A percentile compares a stretch with the other conserved stretches of the same genome.
Conservation (phyloP, 1,284 basidiomycete genomes). For the Apiotrichum siamense region DNA sequence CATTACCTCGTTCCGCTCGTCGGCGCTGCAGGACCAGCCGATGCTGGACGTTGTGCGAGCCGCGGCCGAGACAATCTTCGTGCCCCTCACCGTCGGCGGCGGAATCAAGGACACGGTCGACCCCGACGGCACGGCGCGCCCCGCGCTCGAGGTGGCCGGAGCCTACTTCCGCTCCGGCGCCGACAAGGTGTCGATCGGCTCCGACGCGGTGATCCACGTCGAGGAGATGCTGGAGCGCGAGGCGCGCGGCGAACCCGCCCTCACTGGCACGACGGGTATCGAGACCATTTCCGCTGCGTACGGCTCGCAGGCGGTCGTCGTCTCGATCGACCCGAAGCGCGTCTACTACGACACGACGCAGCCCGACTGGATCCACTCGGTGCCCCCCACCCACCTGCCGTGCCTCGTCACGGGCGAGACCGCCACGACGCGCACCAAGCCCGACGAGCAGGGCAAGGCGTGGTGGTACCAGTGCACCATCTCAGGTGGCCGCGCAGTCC, state of each 20-base stretch:
- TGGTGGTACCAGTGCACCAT: slow-evolving; percentile 99
- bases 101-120: slow-evolving; percentile 96
- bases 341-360: slow-evolving; percentile 67
- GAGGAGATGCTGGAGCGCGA: slow-evolving; percentile 64
- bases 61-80: slow-evolving; percentile 85
- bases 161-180: slow-evolving; percentile 96
- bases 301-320: slow-evolving; percentile 95
- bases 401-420: slow-evolving; percentile 47
- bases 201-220: slow-evolving; percentile 89
- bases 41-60: slow-evolving; percentile 93
- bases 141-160: slow-evolving; percentile 89
- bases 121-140: slow-evolving; percentile 81
- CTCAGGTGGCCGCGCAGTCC: slow-evolving; percentile 78
- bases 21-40: slow-evolving; percentile 90
- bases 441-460: slow-evolving; percentile 62
- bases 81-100: slow-evolving; percentile 97
- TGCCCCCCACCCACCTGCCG: slow-evolving; percentile 50
- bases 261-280: slow-evolving; percentile 64
- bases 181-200: slow-evolving; percentile 90
- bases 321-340: slow-evolving; percentile 90
- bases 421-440: slow-evolving; percentile 50
- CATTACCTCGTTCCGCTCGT: slow-evolving; percentile 98
- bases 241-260: slow-evolving; percentile 50
- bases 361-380: slow-evolving; percentile 61
- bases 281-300: slow-evolving; percentile 88